Evolutionary conservation across 805 yeast genomes (phyloP).

Genomic region (Monosporozyma solicola): DNA sequence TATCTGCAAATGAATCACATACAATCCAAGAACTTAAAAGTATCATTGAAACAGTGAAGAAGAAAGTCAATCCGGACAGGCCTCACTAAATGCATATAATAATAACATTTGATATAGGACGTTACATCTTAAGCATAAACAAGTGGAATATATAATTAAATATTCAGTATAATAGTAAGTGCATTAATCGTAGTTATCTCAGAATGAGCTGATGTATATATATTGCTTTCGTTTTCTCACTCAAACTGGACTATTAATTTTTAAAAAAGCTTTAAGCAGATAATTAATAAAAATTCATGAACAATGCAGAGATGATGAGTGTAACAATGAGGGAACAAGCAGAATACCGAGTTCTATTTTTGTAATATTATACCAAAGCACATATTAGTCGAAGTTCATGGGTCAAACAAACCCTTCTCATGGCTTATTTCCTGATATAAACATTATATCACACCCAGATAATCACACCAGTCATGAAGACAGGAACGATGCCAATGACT

Average conservation of each 20-base stretch:
- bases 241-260: neutral
- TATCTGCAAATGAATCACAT: constrained; percentile 6
- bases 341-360: neutral
- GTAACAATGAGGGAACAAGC: neutral
- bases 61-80: constrained; percentile 9
- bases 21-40: constrained; percentile 18
- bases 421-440: constrained; percentile 17
- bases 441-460: constrained; percentile 8
- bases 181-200: neutral
- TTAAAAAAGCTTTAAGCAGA: neutral
- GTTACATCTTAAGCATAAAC: neutral
- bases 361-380: neutral
- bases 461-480: neutral
- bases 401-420: constrained; percentile 2
- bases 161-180: neutral
- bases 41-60: constrained; percentile 24
- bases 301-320: neutral
- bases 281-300: neutral
- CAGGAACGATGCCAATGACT: neutral
- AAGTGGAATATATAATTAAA: neutral
- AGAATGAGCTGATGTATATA: neutral
- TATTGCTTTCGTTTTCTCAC: neutral
- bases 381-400: constrained; percentile 1
- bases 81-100: neutral
- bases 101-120: neutral